Conservation (phyloP, 176 grass and related monocot genomes). For the Typha latifolia region DNA sequence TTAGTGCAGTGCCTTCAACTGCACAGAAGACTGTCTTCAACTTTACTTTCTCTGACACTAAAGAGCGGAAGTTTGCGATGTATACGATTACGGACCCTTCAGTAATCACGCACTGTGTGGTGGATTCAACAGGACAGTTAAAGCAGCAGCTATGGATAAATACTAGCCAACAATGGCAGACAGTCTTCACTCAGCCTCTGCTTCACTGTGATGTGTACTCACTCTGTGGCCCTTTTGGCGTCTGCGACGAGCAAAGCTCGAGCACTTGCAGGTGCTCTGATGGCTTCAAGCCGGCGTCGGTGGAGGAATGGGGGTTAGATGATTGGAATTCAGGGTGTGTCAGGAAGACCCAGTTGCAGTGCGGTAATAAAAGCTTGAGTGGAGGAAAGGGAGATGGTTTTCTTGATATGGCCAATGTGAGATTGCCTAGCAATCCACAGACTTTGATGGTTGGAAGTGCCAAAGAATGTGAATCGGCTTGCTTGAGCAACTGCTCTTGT, state of each 20-base stretch:
- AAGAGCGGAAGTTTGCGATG: constrained; percentile 17
- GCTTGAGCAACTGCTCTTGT: constrained; percentile 35
- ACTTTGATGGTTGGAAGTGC: not conserved
- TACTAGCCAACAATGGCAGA: constrained; percentile 26
- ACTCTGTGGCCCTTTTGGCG: constrained; percentile 37
- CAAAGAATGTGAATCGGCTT: constrained; percentile 25
- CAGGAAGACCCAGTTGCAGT: constrained; percentile 24
- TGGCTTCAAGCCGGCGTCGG: constrained; percentile 6
- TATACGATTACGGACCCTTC: constrained; percentile 15
- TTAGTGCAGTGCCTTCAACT: constrained; percentile 17
- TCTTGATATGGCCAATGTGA: constrained; percentile 20
- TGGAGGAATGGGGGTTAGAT: constrained; percentile 12
- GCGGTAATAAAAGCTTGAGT: not conserved
- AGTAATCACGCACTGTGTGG: constrained; percentile 24
- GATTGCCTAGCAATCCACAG: constrained; percentile 23
- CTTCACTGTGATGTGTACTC: constrained; percentile 40
- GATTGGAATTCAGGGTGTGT: constrained; percentile 24
- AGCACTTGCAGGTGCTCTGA: constrained; percentile 12
- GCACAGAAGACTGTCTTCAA: constrained; percentile 9
- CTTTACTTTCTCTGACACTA: constrained; percentile 28
- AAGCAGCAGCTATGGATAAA: constrained; percentile 24
- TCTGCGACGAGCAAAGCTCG: constrained; percentile 23
- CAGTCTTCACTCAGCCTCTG: constrained; percentile 34
- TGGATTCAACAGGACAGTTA: constrained; percentile 35
- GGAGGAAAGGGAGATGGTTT: constrained; percentile 28